Conservation (phyloP, 495 filamentous ascomycete genomes). For the Parmelia sp. region DNA sequence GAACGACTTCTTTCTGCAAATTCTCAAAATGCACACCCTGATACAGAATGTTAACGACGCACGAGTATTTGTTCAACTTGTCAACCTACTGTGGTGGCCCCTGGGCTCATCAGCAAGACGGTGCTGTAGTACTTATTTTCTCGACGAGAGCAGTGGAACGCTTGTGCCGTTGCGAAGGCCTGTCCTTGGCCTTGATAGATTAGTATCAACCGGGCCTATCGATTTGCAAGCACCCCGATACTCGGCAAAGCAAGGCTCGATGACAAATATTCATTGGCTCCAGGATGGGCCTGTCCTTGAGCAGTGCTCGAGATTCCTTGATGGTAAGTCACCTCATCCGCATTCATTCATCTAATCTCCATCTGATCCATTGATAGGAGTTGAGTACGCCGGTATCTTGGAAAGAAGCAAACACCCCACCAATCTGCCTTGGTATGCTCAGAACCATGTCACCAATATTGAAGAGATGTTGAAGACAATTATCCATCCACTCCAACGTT, state of each 20-base stretch:
- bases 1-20: conserved; percentile 12
- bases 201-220: background rate
- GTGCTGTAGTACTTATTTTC: conserved; percentile 1
- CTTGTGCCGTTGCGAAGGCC: conserved; percentile 1
- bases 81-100: background rate
- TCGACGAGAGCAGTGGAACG: background rate
- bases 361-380: background rate
- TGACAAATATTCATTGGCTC: background rate
- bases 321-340: background rate
- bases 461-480: conserved; percentile 14
- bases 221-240: background rate
- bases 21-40: conserved; percentile 7
- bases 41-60: conserved; percentile 2
- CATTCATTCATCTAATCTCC: background rate
- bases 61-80: background rate
- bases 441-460: conserved; percentile 13
- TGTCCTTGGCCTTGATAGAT: background rate
- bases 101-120: background rate
- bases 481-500: background rate
- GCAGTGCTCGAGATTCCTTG: conserved; percentile 5
- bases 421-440: conserved; percentile 14
- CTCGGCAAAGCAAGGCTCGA: background rate
- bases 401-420: conserved; percentile 3
- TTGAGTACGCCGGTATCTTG: conserved; percentile 3
- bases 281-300: background rate